Percentiles rank a stretch among this genome's conserved stretches.
phyloP scores from a whole-genome alignment of 2,329 filamentous ascomycete genomes.

The Diaporthe aspalathi region DNA sequence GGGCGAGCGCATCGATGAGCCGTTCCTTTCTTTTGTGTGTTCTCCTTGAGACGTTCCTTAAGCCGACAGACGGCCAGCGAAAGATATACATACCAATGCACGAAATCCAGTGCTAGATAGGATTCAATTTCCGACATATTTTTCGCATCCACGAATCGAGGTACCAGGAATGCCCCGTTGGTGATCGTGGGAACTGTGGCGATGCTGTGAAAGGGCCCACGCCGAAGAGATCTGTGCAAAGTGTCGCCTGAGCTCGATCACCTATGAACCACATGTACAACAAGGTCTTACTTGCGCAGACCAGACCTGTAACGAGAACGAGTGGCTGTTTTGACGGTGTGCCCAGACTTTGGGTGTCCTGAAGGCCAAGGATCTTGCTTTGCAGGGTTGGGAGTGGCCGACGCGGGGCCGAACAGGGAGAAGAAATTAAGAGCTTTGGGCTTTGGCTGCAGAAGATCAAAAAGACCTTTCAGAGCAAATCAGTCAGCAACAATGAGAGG shows the following conservation, averaged over 20 bases:
- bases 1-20: background rate
- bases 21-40: background rate
- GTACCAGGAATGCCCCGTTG: background rate
- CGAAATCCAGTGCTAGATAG: too few relatives aligned
- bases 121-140: too few relatives aligned
- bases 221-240: background rate
- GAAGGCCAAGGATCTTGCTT: background rate
- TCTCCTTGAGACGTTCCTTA: background rate
- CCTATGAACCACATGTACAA: accelerated
- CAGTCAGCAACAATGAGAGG: conserved; percentile 32
- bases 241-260: background rate
- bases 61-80: background rate
- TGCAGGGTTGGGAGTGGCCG: conserved; percentile 3
- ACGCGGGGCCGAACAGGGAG: conserved; percentile 23
- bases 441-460: background rate
- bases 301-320: too few relatives aligned
- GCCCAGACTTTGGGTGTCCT: too few relatives aligned
- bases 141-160: background rate
- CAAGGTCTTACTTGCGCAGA: too few relatives aligned
- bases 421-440: background rate
- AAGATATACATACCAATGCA: background rate
- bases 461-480: background rate
- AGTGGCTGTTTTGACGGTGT: background rate
- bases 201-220: background rate
- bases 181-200: background rate